Evolutionary conservation across 2,329 filamentous ascomycete species (phyloP).

Genomic region (Juglanconis sp.): DNA sequence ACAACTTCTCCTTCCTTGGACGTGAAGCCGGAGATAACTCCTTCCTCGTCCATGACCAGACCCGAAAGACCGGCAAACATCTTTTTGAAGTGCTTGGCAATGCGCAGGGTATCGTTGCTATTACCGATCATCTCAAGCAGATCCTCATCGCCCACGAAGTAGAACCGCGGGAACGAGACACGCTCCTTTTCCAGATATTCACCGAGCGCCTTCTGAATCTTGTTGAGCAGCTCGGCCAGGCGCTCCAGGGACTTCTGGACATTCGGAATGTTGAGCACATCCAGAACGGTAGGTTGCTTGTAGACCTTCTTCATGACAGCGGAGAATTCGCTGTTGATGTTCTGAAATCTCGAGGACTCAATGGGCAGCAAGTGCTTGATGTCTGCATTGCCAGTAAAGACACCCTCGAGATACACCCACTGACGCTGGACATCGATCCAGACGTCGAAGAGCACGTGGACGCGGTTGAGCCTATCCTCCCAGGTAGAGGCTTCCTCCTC

Average conservation of each 20-base stretch:
- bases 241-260: conserved; percentile 95
- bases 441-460: conserved; percentile 96
- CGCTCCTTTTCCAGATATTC: conserved; percentile 98
- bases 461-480: conserved; percentile 97
- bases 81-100: conserved; percentile 98
- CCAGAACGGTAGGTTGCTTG: conserved; percentile 91
- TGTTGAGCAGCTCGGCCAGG: conserved; percentile 93
- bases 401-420: conserved; percentile 98
- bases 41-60: conserved; percentile 85
- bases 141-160: conserved; percentile 99
- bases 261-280: conserved; percentile 92
- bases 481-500: conserved; percentile 94
- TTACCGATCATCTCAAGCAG: conserved; percentile 98
- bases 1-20: conserved; percentile 95
- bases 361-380: conserved; percentile 97
- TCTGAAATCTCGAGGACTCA: conserved; percentile 94
- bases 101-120: conserved; percentile 92
- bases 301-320: conserved; percentile 99
- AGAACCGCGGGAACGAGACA: conserved; percentile 96
- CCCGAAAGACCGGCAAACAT: conserved; percentile 98
- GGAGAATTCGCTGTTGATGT: conserved; percentile 98
- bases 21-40: conserved; percentile 84
- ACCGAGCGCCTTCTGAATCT: conserved; percentile 97
- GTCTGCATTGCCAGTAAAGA: conserved; percentile 97
- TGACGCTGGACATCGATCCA: conserved; percentile 99